phyloP scores from a whole-genome alignment of 225 moss, liverwort and hornwort species.

The Polytrichum formosum region DNA sequence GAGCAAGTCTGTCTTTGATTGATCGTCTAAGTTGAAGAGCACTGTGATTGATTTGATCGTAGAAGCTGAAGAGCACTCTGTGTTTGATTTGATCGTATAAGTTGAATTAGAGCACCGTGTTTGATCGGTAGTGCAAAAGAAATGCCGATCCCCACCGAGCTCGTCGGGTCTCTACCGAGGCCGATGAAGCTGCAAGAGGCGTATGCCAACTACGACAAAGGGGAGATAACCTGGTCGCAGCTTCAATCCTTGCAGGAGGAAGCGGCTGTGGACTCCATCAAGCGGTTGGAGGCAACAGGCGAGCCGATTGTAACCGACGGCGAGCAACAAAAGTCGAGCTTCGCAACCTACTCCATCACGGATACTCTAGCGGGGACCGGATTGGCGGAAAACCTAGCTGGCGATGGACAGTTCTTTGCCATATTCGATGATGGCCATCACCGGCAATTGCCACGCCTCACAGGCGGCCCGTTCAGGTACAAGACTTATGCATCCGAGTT shows the following conservation, averaged over 20 bases:
- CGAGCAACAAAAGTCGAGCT: slow-evolving; percentile 55
- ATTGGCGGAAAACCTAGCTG: slow-evolving; percentile 30
- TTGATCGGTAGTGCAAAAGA: background rate
- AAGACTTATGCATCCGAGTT: slow-evolving; percentile 51
- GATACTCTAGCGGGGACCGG: slow-evolving; percentile 54
- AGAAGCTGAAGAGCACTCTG: too few species aligned
- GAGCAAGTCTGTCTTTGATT: too few species aligned
- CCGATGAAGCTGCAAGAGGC: slow-evolving; percentile 39
- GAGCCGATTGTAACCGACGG: slow-evolving; percentile 25
- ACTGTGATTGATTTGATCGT: too few species aligned
- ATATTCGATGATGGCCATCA: slow-evolving; percentile 57
- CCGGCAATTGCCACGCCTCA: slow-evolving; percentile 48
- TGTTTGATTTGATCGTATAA: too few species aligned
- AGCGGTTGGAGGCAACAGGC: slow-evolving; percentile 28
- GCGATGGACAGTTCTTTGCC: slow-evolving; percentile 43
- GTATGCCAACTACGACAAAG: slow-evolving; percentile 35
- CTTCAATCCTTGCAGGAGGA: slow-evolving; percentile 36
- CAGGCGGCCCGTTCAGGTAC: slow-evolving; percentile 37
- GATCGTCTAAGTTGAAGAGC: too few species aligned
- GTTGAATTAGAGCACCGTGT: background rate
- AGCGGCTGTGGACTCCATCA: slow-evolving; percentile 41
- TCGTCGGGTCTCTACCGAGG: slow-evolving; percentile 45
- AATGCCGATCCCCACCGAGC: slow-evolving; percentile 53
- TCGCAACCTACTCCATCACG: slow-evolving; percentile 51
- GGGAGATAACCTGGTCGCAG: slow-evolving; percentile 27